Percentiles rank a stretch among this genome's conserved stretches.
These are phyloP conservation scores for Colletotrichum higginsianum DNA, from an alignment of 2,329 filamentous ascomycete genomes.

Conservation along the genomic window DNA sequence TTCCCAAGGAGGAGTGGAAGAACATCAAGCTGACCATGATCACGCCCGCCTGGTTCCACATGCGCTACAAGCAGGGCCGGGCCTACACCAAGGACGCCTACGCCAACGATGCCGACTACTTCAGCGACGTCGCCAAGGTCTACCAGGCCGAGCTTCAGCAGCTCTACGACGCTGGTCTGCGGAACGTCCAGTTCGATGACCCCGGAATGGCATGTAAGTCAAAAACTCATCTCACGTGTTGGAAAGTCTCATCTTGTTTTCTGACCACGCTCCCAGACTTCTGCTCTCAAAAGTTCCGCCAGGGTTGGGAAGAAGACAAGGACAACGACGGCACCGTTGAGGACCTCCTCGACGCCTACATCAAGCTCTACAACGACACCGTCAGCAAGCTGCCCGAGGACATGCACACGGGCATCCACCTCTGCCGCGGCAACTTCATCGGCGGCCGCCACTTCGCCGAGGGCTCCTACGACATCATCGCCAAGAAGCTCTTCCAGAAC, in stretches of 20 bases:
- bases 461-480: slow-evolving; percentile 77
- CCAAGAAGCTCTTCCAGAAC: slow-evolving; percentile 75
- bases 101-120: slow-evolving; percentile 65
- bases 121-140: slow-evolving; percentile 75
- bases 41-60: slow-evolving; percentile 64
- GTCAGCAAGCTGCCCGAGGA: slow-evolving; percentile 75
- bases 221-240: background rate
- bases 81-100: slow-evolving; percentile 48
- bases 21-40: slow-evolving; percentile 70
- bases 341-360: slow-evolving; percentile 81
- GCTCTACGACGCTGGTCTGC: slow-evolving; percentile 73
- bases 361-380: slow-evolving; percentile 82
- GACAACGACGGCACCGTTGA: slow-evolving; percentile 77
- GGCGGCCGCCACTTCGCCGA: slow-evolving; percentile 77
- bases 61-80: slow-evolving; percentile 48
- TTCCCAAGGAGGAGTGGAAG: slow-evolving; percentile 63
- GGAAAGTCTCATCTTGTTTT: background rate
- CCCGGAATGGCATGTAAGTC: slow-evolving; percentile 76
- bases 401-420: slow-evolving; percentile 83
- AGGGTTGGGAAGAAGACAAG: slow-evolving; percentile 77
- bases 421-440: slow-evolving; percentile 80
- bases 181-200: slow-evolving; percentile 79
- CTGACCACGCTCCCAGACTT: slow-evolving; percentile 69
- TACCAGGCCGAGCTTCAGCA: slow-evolving; percentile 75
- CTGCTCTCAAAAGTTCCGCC: slow-evolving; percentile 79